These are phyloP conservation scores for Nymphaea colorata DNA, from an alignment of 164 flowering plant species.

Conservation along the genomic window DNA sequence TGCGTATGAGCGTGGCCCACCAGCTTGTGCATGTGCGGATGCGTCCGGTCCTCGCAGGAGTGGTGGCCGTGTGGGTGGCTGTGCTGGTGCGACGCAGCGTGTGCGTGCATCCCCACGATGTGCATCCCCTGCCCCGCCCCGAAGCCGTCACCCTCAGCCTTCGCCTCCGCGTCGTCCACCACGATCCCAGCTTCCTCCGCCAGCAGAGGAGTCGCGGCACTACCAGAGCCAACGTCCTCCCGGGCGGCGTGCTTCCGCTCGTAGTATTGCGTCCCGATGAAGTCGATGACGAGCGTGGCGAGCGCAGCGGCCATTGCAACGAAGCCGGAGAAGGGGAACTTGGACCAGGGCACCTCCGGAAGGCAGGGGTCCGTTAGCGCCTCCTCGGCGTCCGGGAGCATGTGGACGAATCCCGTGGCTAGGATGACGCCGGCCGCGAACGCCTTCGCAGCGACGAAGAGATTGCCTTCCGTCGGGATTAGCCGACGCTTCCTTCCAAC, in stretches of 20 bases:
- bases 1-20: constrained; percentile 26
- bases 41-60: constrained; percentile 27
- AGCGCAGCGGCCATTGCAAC: constrained; percentile 78
- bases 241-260: constrained; percentile 50
- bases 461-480: constrained; percentile 53
- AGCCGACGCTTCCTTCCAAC: constrained; percentile 51
- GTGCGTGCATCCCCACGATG: constrained; percentile 91
- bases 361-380: constrained; percentile 56
- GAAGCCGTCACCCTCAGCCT: constrained; percentile 9
- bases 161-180: constrained; percentile 13
- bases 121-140: constrained; percentile 84
- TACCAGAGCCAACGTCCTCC: constrained; percentile 11
- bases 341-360: constrained; percentile 62
- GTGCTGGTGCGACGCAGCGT: constrained; percentile 89
- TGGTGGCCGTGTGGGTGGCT: constrained; percentile 49
- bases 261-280: constrained; percentile 76
- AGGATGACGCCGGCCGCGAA: constrained; percentile 96
- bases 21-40: constrained; percentile 11
- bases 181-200: constrained; percentile 2
- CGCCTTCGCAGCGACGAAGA: constrained; percentile 74
- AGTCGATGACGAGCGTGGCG: constrained; percentile 56
- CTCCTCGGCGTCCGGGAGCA: constrained; percentile 57
- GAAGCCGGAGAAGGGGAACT: constrained; percentile 77
- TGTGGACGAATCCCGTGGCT: constrained; percentile 94
- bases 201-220: not conserved